Evolutionary conservation across 1,284 basidiomycete species (phyloP), one percentile per base, ranked within the genome.

Genomic region (Meripilus lineatus): DNA sequence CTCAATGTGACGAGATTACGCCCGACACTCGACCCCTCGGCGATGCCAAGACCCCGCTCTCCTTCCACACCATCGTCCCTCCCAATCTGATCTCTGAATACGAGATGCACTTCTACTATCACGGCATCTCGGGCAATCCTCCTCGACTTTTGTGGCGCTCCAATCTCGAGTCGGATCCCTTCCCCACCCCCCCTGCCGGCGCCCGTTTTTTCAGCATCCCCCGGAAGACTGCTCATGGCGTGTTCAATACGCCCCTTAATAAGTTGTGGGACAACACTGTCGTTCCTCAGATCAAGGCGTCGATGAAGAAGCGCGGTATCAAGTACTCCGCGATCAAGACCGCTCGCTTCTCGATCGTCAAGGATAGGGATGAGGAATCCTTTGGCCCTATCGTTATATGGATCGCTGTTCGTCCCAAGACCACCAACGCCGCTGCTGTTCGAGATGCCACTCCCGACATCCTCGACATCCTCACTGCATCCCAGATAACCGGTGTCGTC

Each of bases 111-210:
- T 56, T 40, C 49, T 67, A 37, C 15, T 68, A 65, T 37, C 48
- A 63, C 50, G 65, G 65, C 52, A 42, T 66, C 53, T 63, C 64
- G 30, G 46, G 38, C 50, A 41, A 63, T 56, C 65, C 59, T 58
- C 66, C 65, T 22, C 23, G 58, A 40, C 65, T 69, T 47, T 15
- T 69, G 34, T 68, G 51, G 42, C 64, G 64, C 34, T 68, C 67
- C 10, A 58, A 68, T 50, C 46, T 61, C 57, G 50, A 55, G 48
- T 45, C 47, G 26, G 64, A 61, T 45, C 63, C 60, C 47, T 67
- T 63, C 57, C 58, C 55, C 47, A 42, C 51, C 36, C 62, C 60
- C 46, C n/a, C 40, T 40, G 52, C 43, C 49, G 58, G 54, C 42
- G 38, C 38, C 47, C 15, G 45, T 39, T 58, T 56, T 56, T 57